These are phyloP conservation scores for Proliferodiscus dingleyae DNA, from an alignment of 2,329 filamentous ascomycete genomes.

Conservation along the genomic window DNA sequence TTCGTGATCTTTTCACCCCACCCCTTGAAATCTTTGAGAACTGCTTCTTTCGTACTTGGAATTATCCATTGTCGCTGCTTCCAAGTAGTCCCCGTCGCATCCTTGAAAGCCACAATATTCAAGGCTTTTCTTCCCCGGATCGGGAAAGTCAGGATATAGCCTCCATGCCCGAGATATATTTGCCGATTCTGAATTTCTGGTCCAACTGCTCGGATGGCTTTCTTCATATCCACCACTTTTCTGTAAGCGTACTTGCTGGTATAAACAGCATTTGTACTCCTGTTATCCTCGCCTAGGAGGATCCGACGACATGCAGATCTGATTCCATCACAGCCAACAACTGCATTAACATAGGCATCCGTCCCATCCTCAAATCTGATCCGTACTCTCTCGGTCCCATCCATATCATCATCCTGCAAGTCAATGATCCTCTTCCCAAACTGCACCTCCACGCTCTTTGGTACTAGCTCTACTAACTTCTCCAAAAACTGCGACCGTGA, in stretches of 20 bases:
- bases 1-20: conserved; percentile 35
- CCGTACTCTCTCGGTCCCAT: conserved; percentile 19
- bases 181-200: conserved; percentile 42
- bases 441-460: conserved; percentile 25
- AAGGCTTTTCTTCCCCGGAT: conserved; percentile 48
- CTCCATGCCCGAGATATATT: conserved; percentile 51
- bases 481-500: conserved; percentile 39
- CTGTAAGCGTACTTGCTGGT: conserved; percentile 56
- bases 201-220: conserved; percentile 43
- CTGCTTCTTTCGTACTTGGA: conserved; percentile 37
- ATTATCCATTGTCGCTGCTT: conserved; percentile 36
- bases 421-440: conserved; percentile 31
- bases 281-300: conserved; percentile 43
- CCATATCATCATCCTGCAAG: conserved; percentile 17
- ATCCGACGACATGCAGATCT: conserved; percentile 47
- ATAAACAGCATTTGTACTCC: conserved; percentile 44
- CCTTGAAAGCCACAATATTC: conserved; percentile 49
- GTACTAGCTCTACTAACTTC: conserved; percentile 35
- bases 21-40: conserved; percentile 35
- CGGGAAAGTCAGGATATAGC: conserved; percentile 56
- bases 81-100: conserved; percentile 38
- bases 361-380: conserved; percentile 41
- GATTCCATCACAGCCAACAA: conserved; percentile 60
- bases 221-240: conserved; percentile 52
- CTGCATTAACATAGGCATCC: conserved; percentile 37